Conservation (phyloP, 108 stramenopile genomes). For the Ochromonas danica region DNA sequence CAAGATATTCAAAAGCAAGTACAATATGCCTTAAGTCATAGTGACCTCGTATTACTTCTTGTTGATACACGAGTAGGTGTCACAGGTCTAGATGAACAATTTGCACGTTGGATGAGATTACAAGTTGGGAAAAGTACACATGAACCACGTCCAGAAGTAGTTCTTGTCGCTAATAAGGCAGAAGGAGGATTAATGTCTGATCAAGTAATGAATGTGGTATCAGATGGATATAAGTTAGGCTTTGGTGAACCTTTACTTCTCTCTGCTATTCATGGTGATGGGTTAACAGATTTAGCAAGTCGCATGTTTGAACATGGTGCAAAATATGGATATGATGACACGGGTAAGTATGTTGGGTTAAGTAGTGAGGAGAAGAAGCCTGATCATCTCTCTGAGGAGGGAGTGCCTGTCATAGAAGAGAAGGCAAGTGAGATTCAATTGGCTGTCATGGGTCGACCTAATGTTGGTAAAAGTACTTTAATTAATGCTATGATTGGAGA, state of each 20-base stretch:
- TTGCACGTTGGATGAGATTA: not conserved
- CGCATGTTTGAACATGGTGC: slow-evolving; percentile 30
- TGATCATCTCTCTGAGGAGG: too few relatives aligned
- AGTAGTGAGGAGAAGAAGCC: not conserved
- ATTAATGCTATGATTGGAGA: slow-evolving; percentile 71
- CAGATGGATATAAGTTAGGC: slow-evolving; percentile 34
- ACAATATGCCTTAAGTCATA: not conserved
- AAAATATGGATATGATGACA: not conserved
- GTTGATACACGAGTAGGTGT: not conserved
- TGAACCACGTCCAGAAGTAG: not conserved
- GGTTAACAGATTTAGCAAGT: slow-evolving; percentile 46
- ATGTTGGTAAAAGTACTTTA: slow-evolving; percentile 81
- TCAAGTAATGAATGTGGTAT: slow-evolving; percentile 1
- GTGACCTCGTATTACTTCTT: not conserved
- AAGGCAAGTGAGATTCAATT: too few relatives aligned
- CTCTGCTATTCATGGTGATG: slow-evolving; percentile 52
- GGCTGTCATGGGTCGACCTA: slow-evolving; percentile 79
- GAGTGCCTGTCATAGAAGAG: too few relatives aligned
- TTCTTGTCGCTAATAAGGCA: slow-evolving; percentile 46
- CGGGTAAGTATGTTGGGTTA: not conserved
- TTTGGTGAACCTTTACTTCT: slow-evolving; percentile 52
- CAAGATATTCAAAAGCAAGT: slow-evolving; percentile 22
- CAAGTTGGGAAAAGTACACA: not conserved
- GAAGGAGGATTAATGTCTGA: slow-evolving; percentile 36
- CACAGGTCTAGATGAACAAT: not conserved